Conservation (phyloP, 768 basidiomycete genomes). For the Candolleomyces aberdarensis region DNA sequence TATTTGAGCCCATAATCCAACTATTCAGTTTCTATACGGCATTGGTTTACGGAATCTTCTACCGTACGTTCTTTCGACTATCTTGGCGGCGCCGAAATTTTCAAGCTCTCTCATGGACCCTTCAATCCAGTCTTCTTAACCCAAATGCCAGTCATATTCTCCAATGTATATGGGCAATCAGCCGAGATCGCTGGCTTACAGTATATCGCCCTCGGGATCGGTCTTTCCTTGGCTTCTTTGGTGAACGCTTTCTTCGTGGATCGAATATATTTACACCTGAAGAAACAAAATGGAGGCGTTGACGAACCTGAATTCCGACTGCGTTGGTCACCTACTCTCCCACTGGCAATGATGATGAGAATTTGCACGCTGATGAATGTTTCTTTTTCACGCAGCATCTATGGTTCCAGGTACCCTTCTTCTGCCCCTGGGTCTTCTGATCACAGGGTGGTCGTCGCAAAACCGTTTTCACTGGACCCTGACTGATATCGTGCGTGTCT, state of each 20-base stretch:
- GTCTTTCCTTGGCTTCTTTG: slow-evolving; percentile 42
- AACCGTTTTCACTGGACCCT: slow-evolving; percentile 54
- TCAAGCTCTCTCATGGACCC: neutral
- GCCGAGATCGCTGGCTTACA: slow-evolving; percentile 57
- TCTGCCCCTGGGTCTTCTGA: slow-evolving; percentile 58
- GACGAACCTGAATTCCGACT: slow-evolving; percentile 55
- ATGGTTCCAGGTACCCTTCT: slow-evolving; percentile 22
- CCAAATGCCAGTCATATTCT: slow-evolving; percentile 39
- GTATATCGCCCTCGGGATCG: slow-evolving; percentile 60
- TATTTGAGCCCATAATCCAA: slow-evolving; percentile 58
- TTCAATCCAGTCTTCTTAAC: slow-evolving; percentile 35
- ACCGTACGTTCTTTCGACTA: slow-evolving; percentile 25
- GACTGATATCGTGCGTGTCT: slow-evolving; percentile 36
- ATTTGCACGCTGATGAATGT: neutral
- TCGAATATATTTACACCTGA: slow-evolving; percentile 41
- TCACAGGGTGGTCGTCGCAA: slow-evolving; percentile 62
- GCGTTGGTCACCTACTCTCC: neutral
- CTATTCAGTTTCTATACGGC: slow-evolving; percentile 56
- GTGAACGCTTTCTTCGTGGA: slow-evolving; percentile 44
- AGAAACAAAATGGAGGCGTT: slow-evolving; percentile 44
- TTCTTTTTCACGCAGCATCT: neutral
- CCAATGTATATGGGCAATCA: slow-evolving; percentile 42
- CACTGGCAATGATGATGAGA: neutral
- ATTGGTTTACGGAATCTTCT: slow-evolving; percentile 53
- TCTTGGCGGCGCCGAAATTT: slow-evolving; percentile 6